Percentiles rank a stretch among this genome's conserved stretches.
Conservation (phyloP, 768 basidiomycete genomes). For the Inosperma sp. region DNA sequence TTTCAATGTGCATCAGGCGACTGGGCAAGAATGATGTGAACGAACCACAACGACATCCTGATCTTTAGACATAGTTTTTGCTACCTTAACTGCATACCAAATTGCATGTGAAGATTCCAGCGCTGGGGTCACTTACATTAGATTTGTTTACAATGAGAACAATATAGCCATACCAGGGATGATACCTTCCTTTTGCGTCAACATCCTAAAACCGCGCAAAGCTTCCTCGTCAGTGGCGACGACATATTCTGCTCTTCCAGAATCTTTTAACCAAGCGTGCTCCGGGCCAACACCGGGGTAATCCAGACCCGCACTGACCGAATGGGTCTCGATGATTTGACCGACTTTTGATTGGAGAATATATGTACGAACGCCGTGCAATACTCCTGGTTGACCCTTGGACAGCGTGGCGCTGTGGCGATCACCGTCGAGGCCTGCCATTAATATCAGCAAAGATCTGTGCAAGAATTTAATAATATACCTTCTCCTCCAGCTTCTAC, state of each 20-base stretch:
- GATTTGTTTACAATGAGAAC: not conserved
- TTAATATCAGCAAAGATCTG: not conserved
- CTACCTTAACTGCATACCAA: slow-evolving; percentile 85
- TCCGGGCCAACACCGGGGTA: slow-evolving; percentile 98
- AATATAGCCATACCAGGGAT: slow-evolving; percentile 67
- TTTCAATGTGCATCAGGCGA: not conserved
- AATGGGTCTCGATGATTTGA: slow-evolving; percentile 96
- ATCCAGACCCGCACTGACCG: slow-evolving; percentile 92
- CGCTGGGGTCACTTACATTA: slow-evolving; percentile 40
- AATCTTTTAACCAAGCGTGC: slow-evolving; percentile 96
- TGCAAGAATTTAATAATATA: slow-evolving; percentile 24
- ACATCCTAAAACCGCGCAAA: slow-evolving; percentile 84
- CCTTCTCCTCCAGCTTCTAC: slow-evolving; percentile 99
- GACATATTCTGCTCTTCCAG: slow-evolving; percentile 88
- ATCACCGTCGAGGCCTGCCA: slow-evolving; percentile 71
- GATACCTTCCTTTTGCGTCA: slow-evolving; percentile 93
- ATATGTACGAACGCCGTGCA: slow-evolving; percentile 96
- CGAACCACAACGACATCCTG: slow-evolving; percentile 87
- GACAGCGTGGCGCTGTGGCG: slow-evolving; percentile 91
- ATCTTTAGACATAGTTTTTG: slow-evolving; percentile 80
- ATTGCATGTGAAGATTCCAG: slow-evolving; percentile 95
- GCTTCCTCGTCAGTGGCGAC: slow-evolving; percentile 93
- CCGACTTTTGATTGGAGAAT: slow-evolving; percentile 84
- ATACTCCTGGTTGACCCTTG: slow-evolving; percentile 86
- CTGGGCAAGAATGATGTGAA: slow-evolving; percentile 15